These are phyloP conservation scores for Quercus bicolor DNA, from an alignment of 306 rosid genomes.

Conservation along the genomic window DNA sequence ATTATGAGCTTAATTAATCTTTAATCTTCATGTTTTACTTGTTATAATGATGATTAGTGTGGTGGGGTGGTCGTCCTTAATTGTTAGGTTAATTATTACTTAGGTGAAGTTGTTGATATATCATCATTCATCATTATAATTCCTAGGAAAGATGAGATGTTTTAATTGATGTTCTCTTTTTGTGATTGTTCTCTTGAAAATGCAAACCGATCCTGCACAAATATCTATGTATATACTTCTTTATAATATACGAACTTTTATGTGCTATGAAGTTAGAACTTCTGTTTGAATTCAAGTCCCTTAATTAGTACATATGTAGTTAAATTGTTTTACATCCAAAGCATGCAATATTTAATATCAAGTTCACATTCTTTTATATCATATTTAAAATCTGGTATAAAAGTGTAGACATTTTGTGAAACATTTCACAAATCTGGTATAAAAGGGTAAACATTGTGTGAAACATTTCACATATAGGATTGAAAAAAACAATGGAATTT, in stretches of 20 bases:
- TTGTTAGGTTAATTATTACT: not conserved
- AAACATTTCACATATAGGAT: too few species aligned
- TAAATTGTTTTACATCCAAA: too few species aligned
- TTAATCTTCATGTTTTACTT: not conserved
- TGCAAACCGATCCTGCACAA: not conserved
- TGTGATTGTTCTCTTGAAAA: conserved; percentile 35
- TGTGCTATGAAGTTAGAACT: not conserved
- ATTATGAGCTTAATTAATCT: not conserved
- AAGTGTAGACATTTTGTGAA: too few species aligned
- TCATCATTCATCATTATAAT: not conserved
- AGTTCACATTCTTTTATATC: too few species aligned
- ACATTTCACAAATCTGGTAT: too few species aligned
- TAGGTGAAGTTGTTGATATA: conserved; percentile 6
- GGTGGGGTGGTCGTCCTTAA: not conserved
- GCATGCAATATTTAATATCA: too few species aligned
- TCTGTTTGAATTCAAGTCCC: too few species aligned
- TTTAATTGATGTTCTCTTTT: not conserved
- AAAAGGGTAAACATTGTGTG: too few species aligned
- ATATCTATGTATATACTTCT: not conserved
- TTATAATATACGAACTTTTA: not conserved
- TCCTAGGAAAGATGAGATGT: not conserved
- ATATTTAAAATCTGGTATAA: too few species aligned
- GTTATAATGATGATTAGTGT: not conserved
- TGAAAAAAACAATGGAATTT: too few species aligned
- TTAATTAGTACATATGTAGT: too few species aligned